Percentiles rank a stretch among this genome's conserved stretches.
Conservation (phyloP, 2,329 filamentous ascomycete species). For the Aspergillus clavatus region DNA sequence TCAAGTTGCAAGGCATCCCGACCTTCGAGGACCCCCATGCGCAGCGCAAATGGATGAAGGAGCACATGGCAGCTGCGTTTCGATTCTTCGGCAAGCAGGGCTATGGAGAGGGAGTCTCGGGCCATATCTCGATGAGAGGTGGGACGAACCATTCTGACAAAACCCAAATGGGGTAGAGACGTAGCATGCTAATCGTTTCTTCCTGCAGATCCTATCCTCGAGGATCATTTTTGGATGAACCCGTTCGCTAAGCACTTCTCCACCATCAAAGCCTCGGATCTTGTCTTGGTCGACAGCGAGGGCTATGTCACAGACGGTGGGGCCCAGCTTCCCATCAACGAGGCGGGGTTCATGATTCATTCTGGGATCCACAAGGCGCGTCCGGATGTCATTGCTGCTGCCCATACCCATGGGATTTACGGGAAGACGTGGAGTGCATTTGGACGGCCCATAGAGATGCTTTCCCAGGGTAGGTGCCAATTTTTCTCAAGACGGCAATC, state of each 20-base stretch:
- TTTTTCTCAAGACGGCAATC: too few species aligned
- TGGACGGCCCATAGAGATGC: constrained; percentile 55
- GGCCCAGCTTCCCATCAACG: constrained; percentile 37
- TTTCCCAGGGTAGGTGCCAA: constrained; percentile 53
- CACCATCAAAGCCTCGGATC: constrained; percentile 38
- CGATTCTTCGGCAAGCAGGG: constrained; percentile 39
- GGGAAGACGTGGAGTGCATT: constrained; percentile 60
- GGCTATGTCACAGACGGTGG: constrained; percentile 40
- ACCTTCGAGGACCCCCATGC: constrained; percentile 39
- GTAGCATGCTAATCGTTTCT: too few species aligned
- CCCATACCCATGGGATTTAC: constrained; percentile 56
- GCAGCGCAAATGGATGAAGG: constrained; percentile 51
- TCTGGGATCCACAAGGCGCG: constrained; percentile 55
- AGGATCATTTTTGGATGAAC: constrained; percentile 40
- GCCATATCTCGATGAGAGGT: constrained; percentile 41
- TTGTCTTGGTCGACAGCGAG: constrained; percentile 38
- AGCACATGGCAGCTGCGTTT: constrained; percentile 43
- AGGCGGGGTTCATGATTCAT: constrained; percentile 57
- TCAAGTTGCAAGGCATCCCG: constrained; percentile 37
- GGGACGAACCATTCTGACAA: background rate
- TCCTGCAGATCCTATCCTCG: constrained; percentile 30
- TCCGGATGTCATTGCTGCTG: constrained; percentile 55
- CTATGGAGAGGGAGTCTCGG: constrained; percentile 39
- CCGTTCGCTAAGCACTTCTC: constrained; percentile 39
- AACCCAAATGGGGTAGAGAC: too few species aligned